Conservation (phyloP, 2,329 filamentous ascomycete species). For the Exserohilum rostratum region DNA sequence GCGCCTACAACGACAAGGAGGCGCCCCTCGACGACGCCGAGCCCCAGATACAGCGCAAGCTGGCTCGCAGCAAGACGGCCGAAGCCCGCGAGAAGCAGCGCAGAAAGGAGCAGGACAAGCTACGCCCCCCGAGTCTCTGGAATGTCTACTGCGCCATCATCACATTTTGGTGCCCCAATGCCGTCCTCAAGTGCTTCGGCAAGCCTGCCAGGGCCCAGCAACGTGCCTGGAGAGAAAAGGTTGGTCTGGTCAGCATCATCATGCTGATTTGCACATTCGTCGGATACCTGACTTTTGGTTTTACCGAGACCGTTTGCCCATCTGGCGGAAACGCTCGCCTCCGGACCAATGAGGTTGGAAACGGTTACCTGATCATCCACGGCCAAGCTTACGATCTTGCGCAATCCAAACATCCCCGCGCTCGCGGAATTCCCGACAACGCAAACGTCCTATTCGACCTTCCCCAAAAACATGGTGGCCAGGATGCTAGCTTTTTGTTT, state of each 20-base stretch:
- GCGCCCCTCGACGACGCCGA: slow-evolving; percentile 39
- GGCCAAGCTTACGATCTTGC: slow-evolving; percentile 86
- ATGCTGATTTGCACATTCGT: slow-evolving; percentile 84
- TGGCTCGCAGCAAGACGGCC: slow-evolving; percentile 66
- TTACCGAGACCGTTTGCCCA: slow-evolving; percentile 86
- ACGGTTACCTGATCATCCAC: slow-evolving; percentile 94
- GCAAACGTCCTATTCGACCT: slow-evolving; percentile 88
- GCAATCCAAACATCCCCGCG: slow-evolving; percentile 76
- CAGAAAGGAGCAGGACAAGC: slow-evolving; percentile 65
- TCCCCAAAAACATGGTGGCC: slow-evolving; percentile 79
- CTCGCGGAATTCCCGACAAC: slow-evolving; percentile 73
- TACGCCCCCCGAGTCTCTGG: slow-evolving; percentile 86
- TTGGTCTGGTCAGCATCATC: slow-evolving; percentile 95
- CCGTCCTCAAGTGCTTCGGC: slow-evolving; percentile 82
- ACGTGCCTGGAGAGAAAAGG: slow-evolving; percentile 96
- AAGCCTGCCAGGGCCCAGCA: slow-evolving; percentile 85
- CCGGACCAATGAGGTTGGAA: slow-evolving; percentile 79
- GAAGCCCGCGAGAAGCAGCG: slow-evolving; percentile 65
- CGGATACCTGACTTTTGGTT: slow-evolving; percentile 95
- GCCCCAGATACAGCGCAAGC: slow-evolving; percentile 60
- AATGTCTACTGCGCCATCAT: slow-evolving; percentile 92
- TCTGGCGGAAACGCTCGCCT: slow-evolving; percentile 70
- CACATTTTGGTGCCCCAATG: slow-evolving; percentile 93
- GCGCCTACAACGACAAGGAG: slow-evolving; percentile 48
- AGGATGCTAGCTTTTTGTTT: slow-evolving; percentile 95